A percentile compares a stretch with the other conserved stretches of the same genome.
Evolutionary conservation across 2,329 filamentous ascomycete species (phyloP).

Genomic region (Diplodia seriata): DNA sequence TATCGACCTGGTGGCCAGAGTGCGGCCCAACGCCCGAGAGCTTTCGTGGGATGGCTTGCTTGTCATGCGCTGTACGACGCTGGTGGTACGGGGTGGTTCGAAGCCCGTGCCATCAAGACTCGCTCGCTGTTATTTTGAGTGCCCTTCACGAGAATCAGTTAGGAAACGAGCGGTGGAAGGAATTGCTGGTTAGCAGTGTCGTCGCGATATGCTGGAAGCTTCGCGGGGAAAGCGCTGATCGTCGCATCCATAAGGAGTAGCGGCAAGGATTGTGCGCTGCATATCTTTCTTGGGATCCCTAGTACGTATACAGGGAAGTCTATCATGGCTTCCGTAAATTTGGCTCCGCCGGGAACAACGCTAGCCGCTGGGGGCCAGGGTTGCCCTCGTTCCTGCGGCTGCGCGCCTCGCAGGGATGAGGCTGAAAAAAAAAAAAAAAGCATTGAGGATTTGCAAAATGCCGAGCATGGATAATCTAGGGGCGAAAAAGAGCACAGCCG

Average conservation of each 20-base stretch:
- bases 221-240: not conserved
- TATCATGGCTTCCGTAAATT: not conserved
- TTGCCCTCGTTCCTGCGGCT: not conserved
- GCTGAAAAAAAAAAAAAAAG: not conserved
- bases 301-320: not conserved
- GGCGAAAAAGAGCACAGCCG: not conserved
- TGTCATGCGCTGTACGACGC: not conserved
- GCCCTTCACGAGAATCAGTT: not conserved
- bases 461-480: not conserved
- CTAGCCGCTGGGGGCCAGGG: not conserved
- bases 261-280: not conserved
- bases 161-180: not conserved
- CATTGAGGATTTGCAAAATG: not conserved
- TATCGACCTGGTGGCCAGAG: not conserved
- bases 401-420: constrained; percentile 3
- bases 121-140: not conserved
- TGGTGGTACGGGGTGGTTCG: not conserved
- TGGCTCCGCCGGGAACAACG: constrained; percentile 3
- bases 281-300: not conserved
- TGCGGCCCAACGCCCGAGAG: not conserved
- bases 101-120: not conserved
- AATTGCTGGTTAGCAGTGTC: not conserved
- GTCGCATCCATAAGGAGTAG: not conserved
- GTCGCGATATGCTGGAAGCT: not conserved
- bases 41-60: not conserved